These are phyloP conservation scores for Monosporozyma siamensis DNA, from an alignment of 805 yeast genomes.

Conservation along the genomic window DNA sequence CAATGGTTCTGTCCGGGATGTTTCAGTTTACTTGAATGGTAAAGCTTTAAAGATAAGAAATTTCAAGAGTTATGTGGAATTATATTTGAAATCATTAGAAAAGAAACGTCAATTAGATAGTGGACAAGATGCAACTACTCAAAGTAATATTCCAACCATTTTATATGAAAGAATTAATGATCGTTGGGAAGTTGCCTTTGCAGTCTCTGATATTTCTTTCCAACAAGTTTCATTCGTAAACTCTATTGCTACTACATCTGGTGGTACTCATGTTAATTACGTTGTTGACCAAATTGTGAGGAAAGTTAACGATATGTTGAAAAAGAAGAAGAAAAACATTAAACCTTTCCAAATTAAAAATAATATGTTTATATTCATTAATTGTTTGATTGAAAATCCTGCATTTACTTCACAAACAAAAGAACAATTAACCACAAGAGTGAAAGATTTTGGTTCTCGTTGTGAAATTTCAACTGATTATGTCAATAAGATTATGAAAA, in stretches of 20 bases:
- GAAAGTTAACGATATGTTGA: conserved; percentile 64
- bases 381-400: conserved; percentile 91
- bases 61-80: conserved; percentile 81
- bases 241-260: conserved; percentile 93
- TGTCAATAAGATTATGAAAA: conserved; percentile 59
- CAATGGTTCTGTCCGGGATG: conserved; percentile 84
- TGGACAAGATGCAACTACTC: conserved; percentile 28
- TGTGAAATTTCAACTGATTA: conserved; percentile 71
- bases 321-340: conserved; percentile 63
- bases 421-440: conserved; percentile 86
- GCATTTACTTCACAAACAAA: conserved; percentile 97
- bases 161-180: conserved; percentile 75
- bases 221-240: conserved; percentile 95
- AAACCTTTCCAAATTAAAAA: conserved; percentile 83
- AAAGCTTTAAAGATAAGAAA: conserved; percentile 56
- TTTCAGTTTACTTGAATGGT: conserved; percentile 71
- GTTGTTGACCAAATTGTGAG: conserved; percentile 75
- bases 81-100: conserved; percentile 73
- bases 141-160: conserved; percentile 42
- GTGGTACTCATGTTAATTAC: conserved; percentile 91
- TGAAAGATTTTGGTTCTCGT: conserved; percentile 80
- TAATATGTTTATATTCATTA: conserved; percentile 82
- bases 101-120: conserved; percentile 34
- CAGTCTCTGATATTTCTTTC: conserved; percentile 81
- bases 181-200: conserved; percentile 95